These are phyloP conservation scores for Sarocladiaceae sp. DNA, from an alignment of 2,329 filamentous ascomycete genomes.

Conservation along the genomic window DNA sequence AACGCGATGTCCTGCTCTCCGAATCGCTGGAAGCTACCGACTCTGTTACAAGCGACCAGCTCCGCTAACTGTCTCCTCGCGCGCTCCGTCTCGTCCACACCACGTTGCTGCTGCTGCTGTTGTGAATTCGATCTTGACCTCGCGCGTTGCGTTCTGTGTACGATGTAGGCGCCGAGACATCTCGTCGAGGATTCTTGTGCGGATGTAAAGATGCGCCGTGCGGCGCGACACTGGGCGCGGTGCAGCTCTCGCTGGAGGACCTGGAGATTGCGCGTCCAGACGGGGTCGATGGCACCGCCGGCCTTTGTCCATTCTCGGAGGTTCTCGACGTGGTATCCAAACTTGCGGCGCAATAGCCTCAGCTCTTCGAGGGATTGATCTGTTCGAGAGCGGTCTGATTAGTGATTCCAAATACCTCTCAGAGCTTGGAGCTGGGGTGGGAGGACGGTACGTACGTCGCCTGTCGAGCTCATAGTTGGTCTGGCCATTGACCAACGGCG, in stretches of 20 bases:
- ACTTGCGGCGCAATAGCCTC: constrained; percentile 35
- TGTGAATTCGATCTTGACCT: constrained; percentile 18
- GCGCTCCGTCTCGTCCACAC: constrained; percentile 28
- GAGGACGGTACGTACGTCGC: constrained; percentile 35
- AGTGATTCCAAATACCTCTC: not conserved
- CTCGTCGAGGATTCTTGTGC: constrained; percentile 40
- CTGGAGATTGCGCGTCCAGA: constrained; percentile 49
- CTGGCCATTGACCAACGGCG: constrained; percentile 47
- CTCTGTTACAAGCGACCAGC: constrained; percentile 42
- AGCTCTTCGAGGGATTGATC: constrained; percentile 48
- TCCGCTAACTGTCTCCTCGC: constrained; percentile 38
- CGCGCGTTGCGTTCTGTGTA: constrained; percentile 42
- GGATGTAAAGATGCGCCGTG: constrained; percentile 47
- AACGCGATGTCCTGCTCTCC: constrained; percentile 50
- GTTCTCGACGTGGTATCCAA: constrained; percentile 40
- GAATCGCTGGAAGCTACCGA: constrained; percentile 51
- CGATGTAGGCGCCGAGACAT: constrained; percentile 51
- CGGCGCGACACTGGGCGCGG: constrained; percentile 51
- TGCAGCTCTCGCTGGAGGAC: constrained; percentile 45
- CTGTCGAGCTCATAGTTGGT: constrained; percentile 53
- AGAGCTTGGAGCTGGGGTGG: not conserved
- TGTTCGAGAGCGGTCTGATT: too few species aligned
- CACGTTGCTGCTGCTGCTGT: not conserved
- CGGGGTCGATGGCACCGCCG: constrained; percentile 48
- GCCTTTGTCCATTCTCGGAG: constrained; percentile 49